These are phyloP conservation scores for Penicillium goetzii DNA, from an alignment of 495 filamentous ascomycete genomes.

Conservation along the genomic window DNA sequence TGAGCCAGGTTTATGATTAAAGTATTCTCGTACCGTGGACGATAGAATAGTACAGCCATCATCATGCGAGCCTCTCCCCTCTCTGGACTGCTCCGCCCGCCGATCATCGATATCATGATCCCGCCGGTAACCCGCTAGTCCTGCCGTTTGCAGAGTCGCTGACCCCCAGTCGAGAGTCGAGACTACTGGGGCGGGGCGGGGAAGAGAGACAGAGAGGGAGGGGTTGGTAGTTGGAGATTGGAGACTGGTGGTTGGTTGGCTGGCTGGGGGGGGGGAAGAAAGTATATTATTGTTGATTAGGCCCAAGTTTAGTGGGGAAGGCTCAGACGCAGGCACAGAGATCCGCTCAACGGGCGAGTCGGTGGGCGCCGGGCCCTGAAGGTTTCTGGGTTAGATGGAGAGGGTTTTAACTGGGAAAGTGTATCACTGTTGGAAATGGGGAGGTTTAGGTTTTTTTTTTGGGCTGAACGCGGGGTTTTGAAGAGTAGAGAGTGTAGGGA, in stretches of 20 bases:
- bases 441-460: neutral
- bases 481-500: neutral
- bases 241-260: neutral
- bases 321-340: conserved; percentile 28
- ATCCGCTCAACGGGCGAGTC: conserved; percentile 23
- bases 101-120: conserved; percentile 27
- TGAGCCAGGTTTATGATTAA: conserved; percentile 10
- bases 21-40: conserved; percentile 26
- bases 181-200: conserved; percentile 9
- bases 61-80: conserved; percentile 20
- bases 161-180: conserved; percentile 3
- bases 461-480: neutral
- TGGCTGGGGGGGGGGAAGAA: neutral
- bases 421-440: neutral
- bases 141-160: conserved; percentile 26
- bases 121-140: conserved; percentile 5
- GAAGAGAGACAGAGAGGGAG: neutral
- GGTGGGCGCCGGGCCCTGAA: conserved; percentile 28
- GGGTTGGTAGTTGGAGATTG: neutral
- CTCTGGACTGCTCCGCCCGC: neutral
- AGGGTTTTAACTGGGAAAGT: neutral
- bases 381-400: conserved; percentile 19
- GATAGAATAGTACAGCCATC: conserved; percentile 4
- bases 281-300: conserved; percentile 1
- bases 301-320: neutral